Evolutionary conservation across 2,329 filamentous ascomycete genomes (phyloP).

Genomic region (Fonsecaea monophora): DNA sequence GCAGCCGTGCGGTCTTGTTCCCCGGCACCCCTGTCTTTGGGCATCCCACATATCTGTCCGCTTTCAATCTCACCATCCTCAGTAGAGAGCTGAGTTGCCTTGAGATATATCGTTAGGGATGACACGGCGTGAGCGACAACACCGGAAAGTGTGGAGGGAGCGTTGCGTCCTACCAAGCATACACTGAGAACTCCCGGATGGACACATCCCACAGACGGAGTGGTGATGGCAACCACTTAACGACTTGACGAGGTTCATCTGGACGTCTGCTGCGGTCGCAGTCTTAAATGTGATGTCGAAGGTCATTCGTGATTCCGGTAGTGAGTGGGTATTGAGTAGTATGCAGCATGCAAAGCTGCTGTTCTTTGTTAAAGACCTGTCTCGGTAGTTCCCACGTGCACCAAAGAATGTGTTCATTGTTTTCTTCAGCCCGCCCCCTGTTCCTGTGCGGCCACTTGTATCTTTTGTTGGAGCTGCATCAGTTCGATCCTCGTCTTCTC

Average conservation of each 20-base stretch:
- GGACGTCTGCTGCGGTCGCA: background rate
- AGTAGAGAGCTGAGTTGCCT: no score
- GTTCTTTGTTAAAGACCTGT: background rate
- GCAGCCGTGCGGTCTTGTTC: no score
- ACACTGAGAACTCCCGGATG: no score
- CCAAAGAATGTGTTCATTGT: background rate
- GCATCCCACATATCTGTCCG: no score
- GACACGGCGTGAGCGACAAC: no score
- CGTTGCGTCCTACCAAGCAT: no score
- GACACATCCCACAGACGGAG: no score
- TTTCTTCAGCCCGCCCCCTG: conserved; percentile 32
- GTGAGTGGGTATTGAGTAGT: background rate
- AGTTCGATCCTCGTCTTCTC: conserved; percentile 72
- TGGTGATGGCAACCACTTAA: no score
- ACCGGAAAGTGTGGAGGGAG: no score
- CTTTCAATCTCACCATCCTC: no score
- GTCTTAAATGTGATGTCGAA: background rate
- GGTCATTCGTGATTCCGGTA: background rate
- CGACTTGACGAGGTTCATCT: background rate
- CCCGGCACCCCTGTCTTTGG: no score
- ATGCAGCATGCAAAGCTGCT: background rate
- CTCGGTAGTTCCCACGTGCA: background rate
- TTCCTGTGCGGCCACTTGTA: conserved; percentile 38
- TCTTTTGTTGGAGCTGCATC: conserved; percentile 40
- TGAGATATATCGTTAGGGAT: no score